A percentile compares a stretch with the other conserved stretches of the same genome.
Evolutionary conservation across 805 yeast genomes (phyloP).

Genomic region (Barnettozyma sucrosica): DNA sequence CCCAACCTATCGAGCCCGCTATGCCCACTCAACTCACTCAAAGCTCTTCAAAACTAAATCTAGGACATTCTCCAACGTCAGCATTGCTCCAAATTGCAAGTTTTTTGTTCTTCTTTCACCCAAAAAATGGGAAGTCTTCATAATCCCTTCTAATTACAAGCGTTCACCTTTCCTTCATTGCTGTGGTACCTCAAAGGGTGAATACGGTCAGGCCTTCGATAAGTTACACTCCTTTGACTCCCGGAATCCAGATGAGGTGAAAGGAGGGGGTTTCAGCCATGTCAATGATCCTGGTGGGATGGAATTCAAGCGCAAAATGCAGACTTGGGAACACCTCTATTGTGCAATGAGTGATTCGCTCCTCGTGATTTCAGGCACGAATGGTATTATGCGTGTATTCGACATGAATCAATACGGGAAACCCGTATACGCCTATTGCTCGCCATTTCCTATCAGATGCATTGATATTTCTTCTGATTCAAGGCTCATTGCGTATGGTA

Average conservation of each 20-base stretch:
- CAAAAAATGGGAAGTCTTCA: constrained; percentile 68
- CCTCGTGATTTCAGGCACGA: constrained; percentile 62
- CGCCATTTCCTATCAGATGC: constrained; percentile 75
- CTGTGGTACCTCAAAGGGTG: constrained; percentile 66
- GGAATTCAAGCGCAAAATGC: constrained; percentile 26
- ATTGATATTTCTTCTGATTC: constrained; percentile 65
- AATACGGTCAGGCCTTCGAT: constrained; percentile 50
- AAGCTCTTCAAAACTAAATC: constrained; percentile 43
- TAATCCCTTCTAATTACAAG: constrained; percentile 37
- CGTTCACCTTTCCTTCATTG: constrained; percentile 52
- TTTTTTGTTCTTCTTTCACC: constrained; percentile 62
- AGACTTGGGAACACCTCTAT: constrained; percentile 53
- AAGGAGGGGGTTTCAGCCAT: constrained; percentile 14
- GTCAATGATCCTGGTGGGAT: constrained; percentile 10
- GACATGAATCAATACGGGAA: constrained; percentile 53
- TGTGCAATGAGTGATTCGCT: constrained; percentile 53
- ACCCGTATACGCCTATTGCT: constrained; percentile 61
- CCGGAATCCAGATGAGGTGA: constrained; percentile 12
- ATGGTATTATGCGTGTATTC: constrained; percentile 63
- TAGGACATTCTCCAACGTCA: constrained; percentile 46
- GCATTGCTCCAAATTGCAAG: constrained; percentile 59
- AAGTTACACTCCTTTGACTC: constrained; percentile 26
- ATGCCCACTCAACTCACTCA: constrained; percentile 48
- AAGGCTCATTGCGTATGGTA: constrained; percentile 66
- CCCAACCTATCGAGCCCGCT: constrained; percentile 68